Evolutionary conservation across 176 grass and related monocot genomes (phyloP), one percentile per base, ranked within the genome.

Genomic region (Dendrocalamus sinicus): DNA sequence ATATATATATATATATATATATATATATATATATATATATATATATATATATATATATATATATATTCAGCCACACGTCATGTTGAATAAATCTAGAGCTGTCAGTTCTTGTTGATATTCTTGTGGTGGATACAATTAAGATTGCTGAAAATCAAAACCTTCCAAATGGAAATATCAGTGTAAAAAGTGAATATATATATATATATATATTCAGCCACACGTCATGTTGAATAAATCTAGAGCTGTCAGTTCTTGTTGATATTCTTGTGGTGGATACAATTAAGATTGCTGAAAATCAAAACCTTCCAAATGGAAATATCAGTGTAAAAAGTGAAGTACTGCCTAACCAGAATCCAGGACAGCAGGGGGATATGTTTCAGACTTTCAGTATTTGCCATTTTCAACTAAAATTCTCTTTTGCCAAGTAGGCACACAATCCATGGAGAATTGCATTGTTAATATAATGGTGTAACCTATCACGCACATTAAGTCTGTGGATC

Each of bases 91-190:
- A 52, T 71, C 62, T 9, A 55, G 52, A 17, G 22, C 8, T 80
- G 20, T 61, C 41, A 69, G 20, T 74, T 60, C 43, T 69, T 84
- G 12, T 75, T 15, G 19, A 68, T 41, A 84, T 79, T 89, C 37
- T 40, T 80, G 48, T 59, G 26, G n/a, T 59, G 50, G 24, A 52
- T 55, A 48, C 9, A 32, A 30, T 53, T 70, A 47, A 60, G 30
- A 76, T 75, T 85, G 35, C 62, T 75, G 44, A 70, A 81, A 89
- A 67, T 17, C 54, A 79, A 73, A 72, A 26, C 26, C 46, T 84
- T 55, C 58, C 46, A 58, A 77, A 67, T 39, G 26, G 24, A 23
- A 28, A 73, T 19, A 20, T 12, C 19, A 57, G 47, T 57, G 50
- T 67, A 40, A 48, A 15, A 63, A 35, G 48, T 70, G 22, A 50